Conservation (phyloP, 495 filamentous ascomycete species). For the Echria macrotheca region DNA sequence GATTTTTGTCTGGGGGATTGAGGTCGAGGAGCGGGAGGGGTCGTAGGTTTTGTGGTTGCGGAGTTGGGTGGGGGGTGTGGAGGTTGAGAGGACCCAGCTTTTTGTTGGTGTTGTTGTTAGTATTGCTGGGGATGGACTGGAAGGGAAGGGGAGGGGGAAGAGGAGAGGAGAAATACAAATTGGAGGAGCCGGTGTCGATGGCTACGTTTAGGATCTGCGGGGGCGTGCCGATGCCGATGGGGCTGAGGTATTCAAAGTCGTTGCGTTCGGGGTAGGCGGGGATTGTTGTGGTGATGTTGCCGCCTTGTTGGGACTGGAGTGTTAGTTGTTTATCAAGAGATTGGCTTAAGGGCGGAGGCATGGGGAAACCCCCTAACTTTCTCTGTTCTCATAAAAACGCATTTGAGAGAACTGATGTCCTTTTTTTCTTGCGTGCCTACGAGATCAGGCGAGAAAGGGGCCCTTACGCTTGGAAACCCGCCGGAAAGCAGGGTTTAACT, state of each 20-base stretch:
- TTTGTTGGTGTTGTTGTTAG: background rate
- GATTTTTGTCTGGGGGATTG: constrained; percentile 44
- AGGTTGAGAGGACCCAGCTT: constrained; percentile 17
- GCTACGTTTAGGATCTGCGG: constrained; percentile 56
- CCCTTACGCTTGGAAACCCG: background rate
- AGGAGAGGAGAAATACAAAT: constrained; percentile 48
- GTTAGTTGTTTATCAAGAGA: no score
- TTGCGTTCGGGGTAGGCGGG: constrained; percentile 49
- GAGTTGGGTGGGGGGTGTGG: constrained; percentile 9
- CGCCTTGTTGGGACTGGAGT: no score
- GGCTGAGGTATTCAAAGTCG: constrained; percentile 59
- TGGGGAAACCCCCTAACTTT: no score
- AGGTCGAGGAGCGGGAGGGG: constrained; percentile 36
- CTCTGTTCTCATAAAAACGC: no score
- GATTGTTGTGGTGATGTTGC: constrained; percentile 36
- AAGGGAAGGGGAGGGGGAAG: constrained; percentile 52
- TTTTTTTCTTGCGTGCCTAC: no score
- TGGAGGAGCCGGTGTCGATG: constrained; percentile 67
- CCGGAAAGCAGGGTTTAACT: constrained; percentile 8
- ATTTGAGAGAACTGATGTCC: no score
- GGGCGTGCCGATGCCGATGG: constrained; percentile 53
- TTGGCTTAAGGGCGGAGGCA: no score
- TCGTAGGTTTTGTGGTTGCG: constrained; percentile 54
- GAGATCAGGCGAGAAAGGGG: no score
- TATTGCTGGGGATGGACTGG: constrained; percentile 22